Percentiles rank a stretch among this genome's conserved stretches.
Evolutionary conservation across 371 early-diverging fungal species (phyloP).

Genomic region (Mortierella sp.): DNA sequence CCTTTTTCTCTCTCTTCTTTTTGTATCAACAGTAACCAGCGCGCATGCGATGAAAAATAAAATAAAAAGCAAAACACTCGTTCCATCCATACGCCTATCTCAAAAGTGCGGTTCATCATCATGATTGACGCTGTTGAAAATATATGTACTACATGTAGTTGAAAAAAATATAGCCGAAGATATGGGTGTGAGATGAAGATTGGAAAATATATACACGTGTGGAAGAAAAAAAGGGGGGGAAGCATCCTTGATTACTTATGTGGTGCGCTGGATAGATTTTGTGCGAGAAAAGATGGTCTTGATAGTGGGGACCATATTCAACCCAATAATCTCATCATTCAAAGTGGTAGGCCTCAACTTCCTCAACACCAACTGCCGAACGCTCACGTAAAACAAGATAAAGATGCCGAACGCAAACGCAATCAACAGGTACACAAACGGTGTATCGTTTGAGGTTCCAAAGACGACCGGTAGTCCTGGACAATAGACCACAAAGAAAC

Average conservation of each 20-base stretch:
- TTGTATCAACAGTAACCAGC: neutral
- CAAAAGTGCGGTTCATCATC: too few relatives aligned
- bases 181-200: too few relatives aligned
- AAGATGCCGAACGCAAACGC: slow-evolving; percentile 84
- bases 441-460: slow-evolving; percentile 64
- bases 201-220: too few relatives aligned
- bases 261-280: slow-evolving; percentile 37
- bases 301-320: slow-evolving; percentile 79
- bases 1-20: neutral
- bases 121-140: too few relatives aligned
- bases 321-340: slow-evolving; percentile 84
- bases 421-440: slow-evolving; percentile 81
- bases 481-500: slow-evolving; percentile 83
- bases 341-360: slow-evolving; percentile 70
- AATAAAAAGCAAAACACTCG: neutral
- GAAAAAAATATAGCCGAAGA: too few relatives aligned
- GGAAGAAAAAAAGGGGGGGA: too few relatives aligned
- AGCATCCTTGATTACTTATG: too few relatives aligned
- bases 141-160: too few relatives aligned
- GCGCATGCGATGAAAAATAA: neutral
- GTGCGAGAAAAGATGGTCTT: slow-evolving; percentile 45
- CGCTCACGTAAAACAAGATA: slow-evolving; percentile 80
- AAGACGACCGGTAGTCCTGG: slow-evolving; percentile 71
- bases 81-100: too few relatives aligned
- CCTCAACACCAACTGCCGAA: slow-evolving; percentile 74